These are phyloP conservation scores for Claviceps citrina DNA, from an alignment of 2,329 filamentous ascomycete genomes.

Conservation along the genomic window DNA sequence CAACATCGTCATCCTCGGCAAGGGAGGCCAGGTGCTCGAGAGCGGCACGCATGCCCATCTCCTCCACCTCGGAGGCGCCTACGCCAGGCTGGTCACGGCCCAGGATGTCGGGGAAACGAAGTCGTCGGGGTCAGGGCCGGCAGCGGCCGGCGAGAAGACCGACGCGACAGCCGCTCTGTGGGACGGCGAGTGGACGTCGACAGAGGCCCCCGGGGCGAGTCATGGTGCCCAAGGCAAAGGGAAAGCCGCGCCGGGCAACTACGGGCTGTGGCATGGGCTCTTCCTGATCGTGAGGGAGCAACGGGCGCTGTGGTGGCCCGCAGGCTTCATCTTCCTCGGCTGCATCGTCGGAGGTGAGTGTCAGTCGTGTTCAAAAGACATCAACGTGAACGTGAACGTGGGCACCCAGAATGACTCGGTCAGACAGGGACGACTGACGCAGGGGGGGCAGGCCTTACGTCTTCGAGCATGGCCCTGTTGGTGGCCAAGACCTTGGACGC, in stretches of 20 bases:
- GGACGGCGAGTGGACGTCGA: slow-evolving; percentile 9
- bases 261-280: slow-evolving; percentile 16
- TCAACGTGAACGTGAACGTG: no score
- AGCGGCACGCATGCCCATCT: slow-evolving; percentile 46
- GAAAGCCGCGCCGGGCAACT: slow-evolving; percentile 1
- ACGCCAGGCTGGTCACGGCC: slow-evolving; percentile 32
- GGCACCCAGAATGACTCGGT: no score
- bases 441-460: slow-evolving; percentile 20
- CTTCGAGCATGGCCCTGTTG: slow-evolving; percentile 24
- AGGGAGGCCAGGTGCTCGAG: slow-evolving; percentile 41
- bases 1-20: slow-evolving; percentile 48
- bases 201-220: not conserved
- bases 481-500: slow-evolving; percentile 25
- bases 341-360: slow-evolving; percentile 15
- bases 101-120: slow-evolving; percentile 22
- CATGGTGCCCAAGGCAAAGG: not conserved
- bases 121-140: slow-evolving; percentile 7
- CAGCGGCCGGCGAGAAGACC: slow-evolving; percentile 6
- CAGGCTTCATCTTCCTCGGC: slow-evolving; percentile 10
- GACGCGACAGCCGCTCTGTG: slow-evolving; percentile 1
- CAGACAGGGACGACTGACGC: not conserved
- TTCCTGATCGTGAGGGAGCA: slow-evolving; percentile 18
- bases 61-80: slow-evolving; percentile 31
- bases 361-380: no score
- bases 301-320: slow-evolving; percentile 12